These are phyloP conservation scores for Mycena epipterygia DNA, from an alignment of 768 basidiomycete species.

Conservation along the genomic window DNA sequence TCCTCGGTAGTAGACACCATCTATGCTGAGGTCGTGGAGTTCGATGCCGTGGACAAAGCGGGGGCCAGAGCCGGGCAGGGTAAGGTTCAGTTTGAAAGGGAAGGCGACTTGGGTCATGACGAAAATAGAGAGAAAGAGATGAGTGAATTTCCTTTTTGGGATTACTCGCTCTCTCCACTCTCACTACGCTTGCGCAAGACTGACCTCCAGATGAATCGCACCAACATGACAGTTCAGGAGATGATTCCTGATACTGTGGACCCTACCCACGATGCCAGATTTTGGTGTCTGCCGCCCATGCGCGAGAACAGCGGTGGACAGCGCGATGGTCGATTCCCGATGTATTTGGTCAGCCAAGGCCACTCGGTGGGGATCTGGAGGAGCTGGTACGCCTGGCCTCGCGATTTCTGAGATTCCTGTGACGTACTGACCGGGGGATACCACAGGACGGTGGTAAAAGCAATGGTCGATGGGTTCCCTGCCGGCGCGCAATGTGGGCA, in stretches of 20 bases:
- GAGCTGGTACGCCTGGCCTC: neutral
- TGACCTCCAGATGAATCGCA: neutral
- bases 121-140: too few relatives aligned
- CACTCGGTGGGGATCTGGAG: neutral
- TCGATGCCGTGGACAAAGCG: too few relatives aligned
- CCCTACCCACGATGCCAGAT: neutral
- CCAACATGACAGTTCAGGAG: neutral
- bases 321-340: neutral
- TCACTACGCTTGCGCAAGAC: too few relatives aligned
- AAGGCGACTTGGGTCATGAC: too few relatives aligned
- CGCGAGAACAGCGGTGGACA: neutral
- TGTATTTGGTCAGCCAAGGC: neutral
- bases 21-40: too few relatives aligned
- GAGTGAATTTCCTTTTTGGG: too few relatives aligned
- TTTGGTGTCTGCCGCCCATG: neutral
- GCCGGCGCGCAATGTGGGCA: neutral
- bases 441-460: neutral
- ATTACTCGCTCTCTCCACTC: too few relatives aligned
- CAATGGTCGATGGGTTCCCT: neutral
- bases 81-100: too few relatives aligned
- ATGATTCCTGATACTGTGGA: neutral
- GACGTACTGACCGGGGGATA: neutral
- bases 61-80: too few relatives aligned
- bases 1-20: too few relatives aligned
- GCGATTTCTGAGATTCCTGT: neutral